phyloP scores from a whole-genome alignment of 306 rosid genomes.

The Inga laurina region DNA sequence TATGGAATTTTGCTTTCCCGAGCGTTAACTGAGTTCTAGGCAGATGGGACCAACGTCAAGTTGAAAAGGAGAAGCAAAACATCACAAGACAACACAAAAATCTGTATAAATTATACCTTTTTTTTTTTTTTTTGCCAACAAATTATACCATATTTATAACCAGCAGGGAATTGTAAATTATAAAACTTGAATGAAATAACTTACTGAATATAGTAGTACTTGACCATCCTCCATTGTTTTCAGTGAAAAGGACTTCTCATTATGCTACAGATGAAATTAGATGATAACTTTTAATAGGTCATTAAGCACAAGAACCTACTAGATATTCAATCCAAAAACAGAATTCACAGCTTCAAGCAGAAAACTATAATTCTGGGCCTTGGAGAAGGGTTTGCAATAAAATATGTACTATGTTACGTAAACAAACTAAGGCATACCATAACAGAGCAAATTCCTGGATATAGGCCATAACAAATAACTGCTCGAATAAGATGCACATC shows the following conservation, averaged over 20 bases:
- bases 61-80: slow-evolving; percentile 29
- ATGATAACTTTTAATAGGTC: slow-evolving; percentile 11
- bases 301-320: slow-evolving; percentile 24
- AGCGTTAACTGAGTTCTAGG: slow-evolving; percentile 90
- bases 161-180: slow-evolving; percentile 19
- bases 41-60: slow-evolving; percentile 33
- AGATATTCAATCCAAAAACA: slow-evolving; percentile 9
- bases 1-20: slow-evolving; percentile 86
- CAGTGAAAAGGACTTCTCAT: slow-evolving; percentile 82
- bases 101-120: not conserved
- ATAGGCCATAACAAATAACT: slow-evolving; percentile 84
- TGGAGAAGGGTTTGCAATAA: slow-evolving; percentile 7
- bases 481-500: slow-evolving; percentile 77
- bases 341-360: slow-evolving; percentile 24
- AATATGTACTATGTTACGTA: not conserved
- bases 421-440: slow-evolving; percentile 54
- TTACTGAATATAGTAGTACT: slow-evolving; percentile 85
- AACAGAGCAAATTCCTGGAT: slow-evolving; percentile 93
- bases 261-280: slow-evolving; percentile 64
- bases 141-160: not conserved
- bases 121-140: too few species aligned
- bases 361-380: not conserved
- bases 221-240: slow-evolving; percentile 99
- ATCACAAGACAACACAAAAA: slow-evolving; percentile 20
- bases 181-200: slow-evolving; percentile 29